Conservation (phyloP, 352 stramenopile species). For the Phytophthora idaei region DNA sequence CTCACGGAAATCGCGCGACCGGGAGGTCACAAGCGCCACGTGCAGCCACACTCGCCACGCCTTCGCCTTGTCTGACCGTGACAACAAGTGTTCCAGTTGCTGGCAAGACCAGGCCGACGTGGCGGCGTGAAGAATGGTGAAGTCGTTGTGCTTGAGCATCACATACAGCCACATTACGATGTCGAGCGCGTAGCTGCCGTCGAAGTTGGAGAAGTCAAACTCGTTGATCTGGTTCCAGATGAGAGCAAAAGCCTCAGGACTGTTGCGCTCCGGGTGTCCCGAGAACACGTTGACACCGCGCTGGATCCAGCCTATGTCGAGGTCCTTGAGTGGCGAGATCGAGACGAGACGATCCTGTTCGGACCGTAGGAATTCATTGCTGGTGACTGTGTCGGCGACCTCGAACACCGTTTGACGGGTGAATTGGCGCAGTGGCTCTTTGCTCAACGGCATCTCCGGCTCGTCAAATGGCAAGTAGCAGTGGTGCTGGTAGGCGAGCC, state of each 20-base stretch:
- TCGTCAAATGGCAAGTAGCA: slow-evolving; percentile 46
- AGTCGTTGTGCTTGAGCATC: slow-evolving; percentile 49
- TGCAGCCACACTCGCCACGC: slow-evolving; percentile 49
- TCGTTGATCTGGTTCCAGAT: slow-evolving; percentile 34
- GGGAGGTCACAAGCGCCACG: slow-evolving; percentile 30
- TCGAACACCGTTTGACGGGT: slow-evolving; percentile 32
- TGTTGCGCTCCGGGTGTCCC: slow-evolving; percentile 28
- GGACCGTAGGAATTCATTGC: slow-evolving; percentile 30
- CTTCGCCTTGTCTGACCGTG: slow-evolving; percentile 21
- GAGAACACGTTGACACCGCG: slow-evolving; percentile 39
- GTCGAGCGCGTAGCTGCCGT: slow-evolving; percentile 37
- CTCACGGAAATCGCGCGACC: slow-evolving; percentile 30
- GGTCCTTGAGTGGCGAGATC: slow-evolving; percentile 28
- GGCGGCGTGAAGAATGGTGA: slow-evolving; percentile 42
- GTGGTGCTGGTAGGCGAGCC: slow-evolving; percentile 44
- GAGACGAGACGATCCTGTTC: slow-evolving; percentile 33
- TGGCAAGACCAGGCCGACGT: slow-evolving; percentile 48
- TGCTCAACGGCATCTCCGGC: slow-evolving; percentile 7
- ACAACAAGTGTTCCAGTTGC: slow-evolving; percentile 46
- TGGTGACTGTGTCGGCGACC: slow-evolving; percentile 23
- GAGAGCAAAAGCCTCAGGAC: slow-evolving; percentile 29
- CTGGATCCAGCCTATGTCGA: slow-evolving; percentile 42
- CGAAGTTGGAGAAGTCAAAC: slow-evolving; percentile 36
- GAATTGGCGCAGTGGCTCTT: slow-evolving; percentile 24
- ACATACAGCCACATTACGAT: slow-evolving; percentile 45